Conservation (phyloP, 352 stramenopile genomes). For the Phytophthora cactorum region DNA sequence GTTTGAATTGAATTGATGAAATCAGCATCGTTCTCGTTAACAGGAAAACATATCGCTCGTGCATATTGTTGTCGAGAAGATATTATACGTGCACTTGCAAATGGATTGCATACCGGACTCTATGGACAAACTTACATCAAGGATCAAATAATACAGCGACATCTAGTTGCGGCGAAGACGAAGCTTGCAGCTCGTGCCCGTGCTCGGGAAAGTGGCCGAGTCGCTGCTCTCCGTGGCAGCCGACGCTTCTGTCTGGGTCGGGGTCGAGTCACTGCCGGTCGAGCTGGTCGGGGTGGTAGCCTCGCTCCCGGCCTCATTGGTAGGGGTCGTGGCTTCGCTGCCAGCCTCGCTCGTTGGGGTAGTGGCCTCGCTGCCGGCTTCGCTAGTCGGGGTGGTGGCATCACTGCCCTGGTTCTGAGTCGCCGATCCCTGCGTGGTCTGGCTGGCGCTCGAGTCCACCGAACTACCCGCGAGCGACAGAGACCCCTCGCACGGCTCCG, state of each 20-base stretch:
- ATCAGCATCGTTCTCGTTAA: too few relatives aligned
- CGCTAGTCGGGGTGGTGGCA: conserved; percentile 11
- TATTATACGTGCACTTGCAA: neutral
- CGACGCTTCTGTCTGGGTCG: conserved; percentile 20
- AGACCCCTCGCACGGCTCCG: conserved; percentile 28
- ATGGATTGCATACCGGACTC: conserved; percentile 9
- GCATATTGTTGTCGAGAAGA: neutral
- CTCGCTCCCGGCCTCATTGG: conserved; percentile 17
- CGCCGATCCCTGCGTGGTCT: conserved; percentile 7
- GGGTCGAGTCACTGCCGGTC: conserved; percentile 16
- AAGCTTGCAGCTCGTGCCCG: conserved; percentile 34
- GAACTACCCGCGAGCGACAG: conserved; percentile 24
- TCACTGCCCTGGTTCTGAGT: conserved; percentile 15
- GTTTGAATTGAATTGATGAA: too few relatives aligned
- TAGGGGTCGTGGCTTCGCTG: conserved; percentile 10
- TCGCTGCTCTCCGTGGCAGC: conserved; percentile 16
- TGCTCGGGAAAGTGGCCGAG: conserved; percentile 28
- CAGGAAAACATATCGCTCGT: too few relatives aligned
- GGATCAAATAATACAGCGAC: conserved; percentile 9
- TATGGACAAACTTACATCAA: conserved; percentile 18
- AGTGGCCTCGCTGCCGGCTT: conserved; percentile 12
- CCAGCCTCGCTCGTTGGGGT: conserved; percentile 14
- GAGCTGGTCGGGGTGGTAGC: conserved; percentile 14
- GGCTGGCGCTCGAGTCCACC: conserved; percentile 11
- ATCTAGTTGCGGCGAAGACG: conserved; percentile 33